A percentile compares a stretch with the other conserved stretches of the same genome.
Conservation (phyloP, 768 basidiomycete genomes). For the Butyriboletus loyo region DNA sequence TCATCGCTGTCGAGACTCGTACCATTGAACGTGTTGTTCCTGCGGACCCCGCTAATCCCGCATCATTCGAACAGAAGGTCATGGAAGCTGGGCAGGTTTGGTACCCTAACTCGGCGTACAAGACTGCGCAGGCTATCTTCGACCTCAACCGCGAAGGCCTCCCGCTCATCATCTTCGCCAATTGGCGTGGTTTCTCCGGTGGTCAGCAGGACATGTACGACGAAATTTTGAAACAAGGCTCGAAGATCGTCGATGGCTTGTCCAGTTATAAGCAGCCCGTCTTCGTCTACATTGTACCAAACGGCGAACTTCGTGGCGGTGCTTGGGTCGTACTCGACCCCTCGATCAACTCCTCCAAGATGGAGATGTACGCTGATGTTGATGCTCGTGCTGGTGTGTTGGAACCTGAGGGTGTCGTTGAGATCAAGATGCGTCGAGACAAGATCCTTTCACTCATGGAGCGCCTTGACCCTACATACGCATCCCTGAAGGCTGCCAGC, state of each 20-base stretch:
- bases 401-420: conserved; percentile 95
- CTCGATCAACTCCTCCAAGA: conserved; percentile 92
- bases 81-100: conserved; percentile 99
- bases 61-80: conserved; percentile 94
- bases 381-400: conserved; percentile 95
- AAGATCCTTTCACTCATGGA: conserved; percentile 92
- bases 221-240: conserved; percentile 94
- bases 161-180: conserved; percentile 97
- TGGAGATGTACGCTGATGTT: conserved; percentile 99
- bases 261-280: conserved; percentile 97
- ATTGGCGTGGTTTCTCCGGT: conserved; percentile 99
- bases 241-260: conserved; percentile 98
- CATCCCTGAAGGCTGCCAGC: conserved; percentile 74
- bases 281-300: conserved; percentile 97
- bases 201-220: conserved; percentile 99
- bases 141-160: conserved; percentile 97
- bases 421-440: conserved; percentile 96
- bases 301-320: conserved; percentile 97
- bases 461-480: conserved; percentile 83
- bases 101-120: conserved; percentile 99
- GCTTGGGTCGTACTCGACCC: conserved; percentile 99
- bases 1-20: conserved; percentile 97
- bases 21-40: conserved; percentile 96
- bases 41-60: conserved; percentile 95
- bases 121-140: conserved; percentile 98